Evolutionary conservation across 2,329 filamentous ascomycete genomes (phyloP).

Genomic region (Falciphora oryzae): DNA sequence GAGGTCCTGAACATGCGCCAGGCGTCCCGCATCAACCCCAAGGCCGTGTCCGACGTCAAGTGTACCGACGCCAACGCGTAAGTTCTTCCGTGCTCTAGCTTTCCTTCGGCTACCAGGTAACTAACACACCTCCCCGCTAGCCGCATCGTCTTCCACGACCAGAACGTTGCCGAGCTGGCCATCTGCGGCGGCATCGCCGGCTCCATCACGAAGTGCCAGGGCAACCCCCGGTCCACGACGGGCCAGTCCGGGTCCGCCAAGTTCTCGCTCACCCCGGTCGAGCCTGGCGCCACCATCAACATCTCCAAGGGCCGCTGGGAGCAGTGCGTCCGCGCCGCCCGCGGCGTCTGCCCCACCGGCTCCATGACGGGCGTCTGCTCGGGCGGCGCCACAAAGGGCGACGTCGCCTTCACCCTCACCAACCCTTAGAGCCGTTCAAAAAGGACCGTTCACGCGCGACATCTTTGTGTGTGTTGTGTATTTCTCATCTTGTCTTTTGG

Average conservation of each 20-base stretch:
- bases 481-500: background rate
- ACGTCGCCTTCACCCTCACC: slow-evolving; percentile 37
- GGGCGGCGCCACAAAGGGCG: slow-evolving; percentile 40
- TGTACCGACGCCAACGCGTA: slow-evolving; percentile 38
- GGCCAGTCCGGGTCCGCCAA: slow-evolving; percentile 41
- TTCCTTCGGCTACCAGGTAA: background rate
- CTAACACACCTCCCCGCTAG: slow-evolving; percentile 20
- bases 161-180: slow-evolving; percentile 56
- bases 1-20: slow-evolving; percentile 38
- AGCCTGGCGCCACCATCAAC: slow-evolving; percentile 42
- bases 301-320: slow-evolving; percentile 48
- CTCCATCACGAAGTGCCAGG: slow-evolving; percentile 38
- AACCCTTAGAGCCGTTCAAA: slow-evolving; percentile 17
- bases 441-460: too few relatives aligned
- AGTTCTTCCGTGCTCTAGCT: slow-evolving; percentile 15
- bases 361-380: slow-evolving; percentile 40
- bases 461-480: too few relatives aligned
- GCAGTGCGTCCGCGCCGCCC: slow-evolving; percentile 46
- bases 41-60: slow-evolving; percentile 32
- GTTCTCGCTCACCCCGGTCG: slow-evolving; percentile 39
- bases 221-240: slow-evolving; percentile 35
- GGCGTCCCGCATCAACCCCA: slow-evolving; percentile 31
- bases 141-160: slow-evolving; percentile 43
- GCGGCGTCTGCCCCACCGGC: slow-evolving; percentile 43
- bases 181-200: slow-evolving; percentile 46